phyloP scores from a whole-genome alignment of 2,329 filamentous ascomycete genomes.

The Xylariaceae sp. region DNA sequence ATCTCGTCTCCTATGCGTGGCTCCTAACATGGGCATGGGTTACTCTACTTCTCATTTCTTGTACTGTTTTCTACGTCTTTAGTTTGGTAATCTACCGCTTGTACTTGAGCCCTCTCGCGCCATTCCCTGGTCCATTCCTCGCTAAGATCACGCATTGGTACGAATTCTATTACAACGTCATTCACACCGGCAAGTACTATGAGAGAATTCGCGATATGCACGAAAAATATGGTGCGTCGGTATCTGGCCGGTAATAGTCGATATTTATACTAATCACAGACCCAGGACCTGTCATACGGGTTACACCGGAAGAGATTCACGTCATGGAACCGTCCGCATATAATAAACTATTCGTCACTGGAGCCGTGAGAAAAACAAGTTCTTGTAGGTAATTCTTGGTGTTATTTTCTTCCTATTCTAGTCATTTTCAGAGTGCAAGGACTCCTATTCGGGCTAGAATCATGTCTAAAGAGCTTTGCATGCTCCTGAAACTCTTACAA shows the following conservation, averaged over 20 bases:
- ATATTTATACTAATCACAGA: not conserved
- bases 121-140: slow-evolving; percentile 6
- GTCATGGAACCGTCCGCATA: slow-evolving; percentile 7
- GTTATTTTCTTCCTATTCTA: too few relatives aligned
- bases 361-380: slow-evolving; percentile 6
- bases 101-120: slow-evolving; percentile 9
- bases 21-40: not conserved
- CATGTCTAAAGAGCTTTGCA: too few relatives aligned
- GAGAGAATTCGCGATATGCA: slow-evolving; percentile 8
- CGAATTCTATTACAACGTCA: slow-evolving; percentile 16
- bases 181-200: slow-evolving; percentile 10
- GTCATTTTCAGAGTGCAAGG: too few relatives aligned
- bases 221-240: not conserved
- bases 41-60: not conserved
- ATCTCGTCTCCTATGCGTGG: not conserved
- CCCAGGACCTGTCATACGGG: slow-evolving; percentile 1
- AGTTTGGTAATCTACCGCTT: slow-evolving; percentile 7
- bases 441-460: too few relatives aligned
- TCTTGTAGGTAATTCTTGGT: too few relatives aligned
- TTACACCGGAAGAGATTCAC: slow-evolving; percentile 14
- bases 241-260: not conserved
- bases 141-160: slow-evolving; percentile 14
- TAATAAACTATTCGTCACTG: not conserved
- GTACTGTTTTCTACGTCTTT: not conserved
- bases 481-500: too few relatives aligned